A percentile compares a stretch with the other conserved stretches of the same genome.
Conservation (phyloP, 2,329 filamentous ascomycete species). For the Ceratocystis ficicola region DNA sequence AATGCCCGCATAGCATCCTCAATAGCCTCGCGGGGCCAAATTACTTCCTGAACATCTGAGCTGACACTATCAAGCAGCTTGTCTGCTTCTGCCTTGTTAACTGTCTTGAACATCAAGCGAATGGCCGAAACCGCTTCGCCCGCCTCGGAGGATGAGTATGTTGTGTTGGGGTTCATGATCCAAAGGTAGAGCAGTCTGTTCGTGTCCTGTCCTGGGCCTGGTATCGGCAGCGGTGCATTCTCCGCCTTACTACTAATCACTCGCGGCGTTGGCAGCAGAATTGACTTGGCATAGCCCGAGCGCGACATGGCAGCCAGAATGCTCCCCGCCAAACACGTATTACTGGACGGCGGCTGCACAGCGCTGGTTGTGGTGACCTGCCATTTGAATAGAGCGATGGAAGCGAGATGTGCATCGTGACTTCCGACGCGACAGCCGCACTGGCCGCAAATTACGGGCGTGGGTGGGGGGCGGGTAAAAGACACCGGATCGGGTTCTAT, state of each 20-base stretch:
- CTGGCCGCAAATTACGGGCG: slow-evolving; percentile 33
- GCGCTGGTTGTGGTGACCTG: slow-evolving; percentile 31
- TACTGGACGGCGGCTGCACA: slow-evolving; percentile 31
- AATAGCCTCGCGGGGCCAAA: slow-evolving; percentile 42
- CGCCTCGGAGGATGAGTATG: slow-evolving; percentile 36
- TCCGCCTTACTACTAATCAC: slow-evolving; percentile 9
- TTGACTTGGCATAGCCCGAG: slow-evolving; percentile 46
- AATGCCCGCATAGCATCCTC: slow-evolving; percentile 35
- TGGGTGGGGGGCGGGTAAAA: slow-evolving; percentile 14
- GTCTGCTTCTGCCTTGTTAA: slow-evolving; percentile 36
- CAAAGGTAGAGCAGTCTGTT: slow-evolving; percentile 36
- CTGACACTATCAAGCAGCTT: slow-evolving; percentile 39
- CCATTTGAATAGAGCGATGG: slow-evolving; percentile 47
- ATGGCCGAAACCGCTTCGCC: slow-evolving; percentile 32
- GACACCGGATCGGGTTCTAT: neutral
- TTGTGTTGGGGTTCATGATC: slow-evolving; percentile 45
- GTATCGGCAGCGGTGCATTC: neutral
- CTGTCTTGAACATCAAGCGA: slow-evolving; percentile 41
- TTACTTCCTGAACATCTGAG: slow-evolving; percentile 48
- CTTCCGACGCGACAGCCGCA: slow-evolving; percentile 40
- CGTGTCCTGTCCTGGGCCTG: too few species aligned
- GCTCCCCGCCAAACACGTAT: slow-evolving; percentile 42
- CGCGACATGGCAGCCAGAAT: slow-evolving; percentile 42
- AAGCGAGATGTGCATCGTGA: slow-evolving; percentile 34
- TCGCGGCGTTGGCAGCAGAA: slow-evolving; percentile 34